These are phyloP conservation scores for Sporisorium exsertum DNA, from an alignment of 1,284 basidiomycete genomes.

Conservation along the genomic window DNA sequence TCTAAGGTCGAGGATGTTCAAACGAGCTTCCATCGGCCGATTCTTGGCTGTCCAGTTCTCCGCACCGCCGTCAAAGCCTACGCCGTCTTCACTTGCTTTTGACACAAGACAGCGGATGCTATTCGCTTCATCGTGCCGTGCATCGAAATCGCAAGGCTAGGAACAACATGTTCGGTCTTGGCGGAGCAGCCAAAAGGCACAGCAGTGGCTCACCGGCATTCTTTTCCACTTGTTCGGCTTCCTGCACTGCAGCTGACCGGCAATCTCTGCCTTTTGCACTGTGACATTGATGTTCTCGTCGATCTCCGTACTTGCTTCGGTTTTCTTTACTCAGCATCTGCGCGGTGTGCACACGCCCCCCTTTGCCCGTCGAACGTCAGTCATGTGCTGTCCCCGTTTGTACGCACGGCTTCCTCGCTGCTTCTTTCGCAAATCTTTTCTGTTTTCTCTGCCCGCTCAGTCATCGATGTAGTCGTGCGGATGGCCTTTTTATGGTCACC, in stretches of 20 bases:
- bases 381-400: too few species aligned
- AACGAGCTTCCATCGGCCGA: not conserved
- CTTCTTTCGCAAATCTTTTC: not conserved
- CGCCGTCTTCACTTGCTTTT: not conserved
- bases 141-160: too few species aligned
- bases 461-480: not conserved
- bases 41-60: not conserved
- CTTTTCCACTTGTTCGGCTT: not conserved
- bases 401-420: not conserved
- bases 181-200: not conserved
- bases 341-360: too few species aligned
- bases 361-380: too few species aligned
- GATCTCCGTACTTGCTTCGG: not conserved
- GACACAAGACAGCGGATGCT: too few species aligned
- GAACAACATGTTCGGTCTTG: too few species aligned
- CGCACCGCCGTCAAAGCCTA: not conserved
- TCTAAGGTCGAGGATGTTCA: too few species aligned
- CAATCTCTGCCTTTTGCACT: not conserved
- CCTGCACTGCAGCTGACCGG: not conserved
- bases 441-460: not conserved
- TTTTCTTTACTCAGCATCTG: not conserved
- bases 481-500: not conserved
- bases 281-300: not conserved
- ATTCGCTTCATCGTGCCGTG: too few species aligned
- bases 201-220: constrained; percentile 1